A percentile compares a stretch with the other conserved stretches of the same genome.
Evolutionary conservation across 495 filamentous ascomycete genomes (phyloP).

Genomic region (Peziza echinospora): DNA sequence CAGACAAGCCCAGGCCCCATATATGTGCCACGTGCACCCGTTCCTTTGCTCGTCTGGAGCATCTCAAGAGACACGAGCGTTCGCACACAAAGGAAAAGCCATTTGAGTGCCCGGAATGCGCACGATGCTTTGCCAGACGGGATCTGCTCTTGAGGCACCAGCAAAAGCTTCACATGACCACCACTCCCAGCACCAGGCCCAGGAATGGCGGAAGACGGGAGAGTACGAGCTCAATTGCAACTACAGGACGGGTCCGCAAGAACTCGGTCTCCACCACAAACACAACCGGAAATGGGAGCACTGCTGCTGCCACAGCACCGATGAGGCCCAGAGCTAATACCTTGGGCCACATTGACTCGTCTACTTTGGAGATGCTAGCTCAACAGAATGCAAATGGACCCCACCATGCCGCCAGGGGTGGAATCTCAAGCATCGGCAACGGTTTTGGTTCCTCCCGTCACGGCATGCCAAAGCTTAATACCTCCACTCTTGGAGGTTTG

Average conservation of each 20-base stretch:
- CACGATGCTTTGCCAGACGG: constrained; percentile 81
- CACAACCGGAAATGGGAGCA: constrained; percentile 23
- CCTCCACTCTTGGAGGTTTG: not conserved
- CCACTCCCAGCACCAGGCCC: constrained; percentile 69
- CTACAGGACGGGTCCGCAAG: constrained; percentile 60
- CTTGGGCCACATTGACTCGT: constrained; percentile 77
- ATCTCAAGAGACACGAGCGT: constrained; percentile 93
- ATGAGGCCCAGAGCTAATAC: constrained; percentile 86
- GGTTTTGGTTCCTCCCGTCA: not conserved
- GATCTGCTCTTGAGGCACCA: constrained; percentile 88
- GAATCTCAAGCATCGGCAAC: not conserved
- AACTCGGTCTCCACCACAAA: constrained; percentile 54
- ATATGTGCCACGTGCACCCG: constrained; percentile 81
- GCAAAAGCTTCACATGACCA: constrained; percentile 97
- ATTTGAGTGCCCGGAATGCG: constrained; percentile 92
- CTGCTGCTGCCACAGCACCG: constrained; percentile 28
- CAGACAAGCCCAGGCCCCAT: constrained; percentile 91
- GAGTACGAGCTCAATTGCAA: constrained; percentile 33
- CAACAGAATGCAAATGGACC: constrained; percentile 27
- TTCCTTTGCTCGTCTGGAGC: constrained; percentile 86
- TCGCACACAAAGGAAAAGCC: constrained; percentile 99
- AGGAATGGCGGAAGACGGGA: constrained; percentile 72
- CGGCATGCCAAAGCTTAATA: not conserved
- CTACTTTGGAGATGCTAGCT: constrained; percentile 48
- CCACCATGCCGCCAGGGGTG: not conserved